A percentile compares a stretch with the other conserved stretches of the same genome.
These are phyloP conservation scores for Cercophora scortea DNA, from an alignment of 495 filamentous ascomycete species.

Conservation along the genomic window DNA sequence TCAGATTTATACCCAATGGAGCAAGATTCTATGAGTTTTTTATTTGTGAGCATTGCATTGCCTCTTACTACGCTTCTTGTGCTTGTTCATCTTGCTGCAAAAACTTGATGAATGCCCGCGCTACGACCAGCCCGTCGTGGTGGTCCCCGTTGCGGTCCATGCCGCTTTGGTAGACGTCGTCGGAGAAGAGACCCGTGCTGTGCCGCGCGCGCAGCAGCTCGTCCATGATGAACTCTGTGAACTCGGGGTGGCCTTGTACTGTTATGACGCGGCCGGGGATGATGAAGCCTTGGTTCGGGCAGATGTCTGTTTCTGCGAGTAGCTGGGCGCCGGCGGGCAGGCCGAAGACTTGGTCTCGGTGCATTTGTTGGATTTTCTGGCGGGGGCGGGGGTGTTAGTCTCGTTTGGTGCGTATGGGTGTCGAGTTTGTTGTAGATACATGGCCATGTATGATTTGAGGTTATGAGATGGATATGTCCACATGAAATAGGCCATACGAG, in stretches of 20 bases:
- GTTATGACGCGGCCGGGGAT: slow-evolving; percentile 56
- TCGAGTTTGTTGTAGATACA: too few relatives aligned
- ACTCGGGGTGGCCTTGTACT: slow-evolving; percentile 91
- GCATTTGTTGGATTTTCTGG: slow-evolving; percentile 83
- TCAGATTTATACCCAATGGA: too few relatives aligned
- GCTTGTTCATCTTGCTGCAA: slow-evolving; percentile 39
- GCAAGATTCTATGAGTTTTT: too few relatives aligned
- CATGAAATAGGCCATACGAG: background rate
- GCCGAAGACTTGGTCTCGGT: slow-evolving; percentile 67
- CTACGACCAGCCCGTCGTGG: slow-evolving; percentile 67
- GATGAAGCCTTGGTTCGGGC: slow-evolving; percentile 78
- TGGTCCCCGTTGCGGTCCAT: slow-evolving; percentile 84
- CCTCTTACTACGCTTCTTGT: background rate
- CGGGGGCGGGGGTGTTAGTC: background rate
- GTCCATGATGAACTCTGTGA: slow-evolving; percentile 62
- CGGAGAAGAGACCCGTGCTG: slow-evolving; percentile 43
- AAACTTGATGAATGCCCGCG: slow-evolving; percentile 65
- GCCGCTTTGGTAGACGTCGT: slow-evolving; percentile 21
- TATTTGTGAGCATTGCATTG: too few relatives aligned
- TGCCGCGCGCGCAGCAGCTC: slow-evolving; percentile 59
- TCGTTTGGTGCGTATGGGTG: too few relatives aligned
- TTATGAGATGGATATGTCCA: too few relatives aligned
- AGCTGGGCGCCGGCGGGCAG: slow-evolving; percentile 53
- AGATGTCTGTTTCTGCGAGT: slow-evolving; percentile 59
- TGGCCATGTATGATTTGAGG: too few relatives aligned